A percentile compares a stretch with the other conserved stretches of the same genome.
phyloP scores from a whole-genome alignment of 2,329 filamentous ascomycete genomes.

The Fusarium siculi region DNA sequence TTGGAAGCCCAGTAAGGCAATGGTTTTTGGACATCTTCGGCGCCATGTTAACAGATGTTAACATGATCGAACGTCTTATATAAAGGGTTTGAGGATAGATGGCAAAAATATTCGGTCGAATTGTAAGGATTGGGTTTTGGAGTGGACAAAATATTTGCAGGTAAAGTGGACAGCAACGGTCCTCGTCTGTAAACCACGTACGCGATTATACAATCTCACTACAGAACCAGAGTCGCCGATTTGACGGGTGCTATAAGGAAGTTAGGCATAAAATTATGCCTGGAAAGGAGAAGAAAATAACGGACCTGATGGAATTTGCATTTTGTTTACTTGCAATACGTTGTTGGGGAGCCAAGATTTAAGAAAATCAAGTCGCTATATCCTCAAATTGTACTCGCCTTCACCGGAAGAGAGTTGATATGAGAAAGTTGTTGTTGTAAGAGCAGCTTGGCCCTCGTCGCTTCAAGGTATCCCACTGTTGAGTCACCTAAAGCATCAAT shows the following conservation, averaged over 20 bases:
- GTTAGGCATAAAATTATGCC: background rate
- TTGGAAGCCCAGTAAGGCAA: conserved; percentile 50
- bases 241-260: conserved; percentile 3
- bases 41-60: conserved; percentile 31
- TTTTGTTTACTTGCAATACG: conserved; percentile 18
- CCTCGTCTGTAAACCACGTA: conserved; percentile 5
- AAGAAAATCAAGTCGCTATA: background rate
- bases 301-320: conserved; percentile 32
- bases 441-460: conserved; percentile 33
- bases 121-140: background rate
- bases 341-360: background rate
- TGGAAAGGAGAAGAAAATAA: background rate
- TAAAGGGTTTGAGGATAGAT: background rate
- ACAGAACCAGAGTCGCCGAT: conserved; percentile 17
- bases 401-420: conserved; percentile 2
- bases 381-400: background rate
- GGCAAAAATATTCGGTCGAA: background rate
- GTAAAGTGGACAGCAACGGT: background rate
- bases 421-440: conserved; percentile 3
- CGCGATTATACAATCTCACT: background rate
- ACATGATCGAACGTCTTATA: background rate
- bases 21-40: conserved; percentile 12
- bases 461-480: conserved; percentile 31
- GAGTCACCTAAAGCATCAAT: conserved; percentile 41
- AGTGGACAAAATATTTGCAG: background rate